Conservation (phyloP, 129 eudicot species). For the Lactuca saligna region DNA sequence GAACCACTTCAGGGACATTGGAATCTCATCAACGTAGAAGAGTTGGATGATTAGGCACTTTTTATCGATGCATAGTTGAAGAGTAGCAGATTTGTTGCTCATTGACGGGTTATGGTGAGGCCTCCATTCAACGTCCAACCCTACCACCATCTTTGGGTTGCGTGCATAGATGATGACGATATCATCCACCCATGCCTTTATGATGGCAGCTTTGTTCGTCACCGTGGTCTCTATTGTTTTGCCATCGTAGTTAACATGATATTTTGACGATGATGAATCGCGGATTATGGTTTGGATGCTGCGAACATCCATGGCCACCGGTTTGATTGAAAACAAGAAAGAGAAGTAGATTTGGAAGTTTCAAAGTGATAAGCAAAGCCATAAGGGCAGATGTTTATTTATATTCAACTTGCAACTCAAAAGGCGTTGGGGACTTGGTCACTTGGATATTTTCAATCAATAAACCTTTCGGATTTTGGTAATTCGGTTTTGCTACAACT, state of each 20-base stretch:
- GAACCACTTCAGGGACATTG: constrained; percentile 34
- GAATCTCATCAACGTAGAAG: constrained; percentile 39
- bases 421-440: neutral
- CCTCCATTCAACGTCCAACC: constrained; percentile 40
- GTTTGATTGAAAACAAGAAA: neutral
- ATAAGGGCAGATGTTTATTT: neutral
- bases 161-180: neutral
- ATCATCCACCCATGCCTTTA: constrained; percentile 23
- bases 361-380: neutral
- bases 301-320: neutral
- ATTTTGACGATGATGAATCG: constrained; percentile 7
- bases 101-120: constrained; percentile 4
- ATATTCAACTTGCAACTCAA: neutral
- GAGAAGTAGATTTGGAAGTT: neutral
- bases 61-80: constrained; percentile 38
- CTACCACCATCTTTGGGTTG: constrained; percentile 26
- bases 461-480: neutral
- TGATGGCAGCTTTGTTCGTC: constrained; percentile 21
- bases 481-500: neutral
- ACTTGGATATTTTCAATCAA: neutral
- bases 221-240: constrained; percentile 27
- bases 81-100: constrained; percentile 37
- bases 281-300: constrained; percentile 4
- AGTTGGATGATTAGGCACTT: constrained; percentile 49
- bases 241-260: constrained; percentile 15